Base-by-base conservation (phyloP, 2,329 filamentous ascomycete species). In the Dothideomycetidae sp. region DNA sequence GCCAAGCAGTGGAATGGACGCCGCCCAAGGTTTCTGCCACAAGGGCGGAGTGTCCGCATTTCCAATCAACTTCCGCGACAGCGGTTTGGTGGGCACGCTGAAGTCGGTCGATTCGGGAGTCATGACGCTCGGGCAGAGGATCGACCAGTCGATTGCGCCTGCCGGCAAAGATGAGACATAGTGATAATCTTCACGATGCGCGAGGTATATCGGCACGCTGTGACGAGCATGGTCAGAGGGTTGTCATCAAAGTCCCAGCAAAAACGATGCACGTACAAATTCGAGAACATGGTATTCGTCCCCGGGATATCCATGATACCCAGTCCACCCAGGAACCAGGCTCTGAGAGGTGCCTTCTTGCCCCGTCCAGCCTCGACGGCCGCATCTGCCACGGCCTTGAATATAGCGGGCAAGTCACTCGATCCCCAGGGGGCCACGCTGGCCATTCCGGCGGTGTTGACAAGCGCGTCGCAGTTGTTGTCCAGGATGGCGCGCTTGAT, bases 401-500 rank as follows among this genome's bases (percentile, higher is more conserved):
- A 57, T 39, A 63, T 60, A 14, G 45, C 50, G 5, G 58, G 53
- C 30, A 61, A 40, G 4, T 57, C 45, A 33, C 50, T 55, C 33
- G 54, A 53, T 18, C 53, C 44, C 57, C 60, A 61, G 3, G 59
- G 55, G 28, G 53, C 39, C 13, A 60, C 19, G n/a, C 53, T 55
- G 15, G 57, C 54, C 21, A 58, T 44, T 4, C 60, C 60, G 4
- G 61, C 61, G 3, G 56, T 53, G 37, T 56, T 58, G 39, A 64
- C 46, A 13, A 65, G 51, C 9, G 52, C 59, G 41, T 63, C 56
- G 42, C 60, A 62, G 30, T 50, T 41, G 37, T 52, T 33, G 5
- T 57, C 51, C 12, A 58, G 38, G 18, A 65, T 53, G 4, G 57
- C 57, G 9, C 45, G 46, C 35, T 54, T 56, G 37, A 65, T 53